Percentiles rank a stretch among this genome's conserved stretches.
These are phyloP conservation scores for Talaromyces albobiverticillius DNA, from an alignment of 2,329 filamentous ascomycete genomes.

Conservation along the genomic window DNA sequence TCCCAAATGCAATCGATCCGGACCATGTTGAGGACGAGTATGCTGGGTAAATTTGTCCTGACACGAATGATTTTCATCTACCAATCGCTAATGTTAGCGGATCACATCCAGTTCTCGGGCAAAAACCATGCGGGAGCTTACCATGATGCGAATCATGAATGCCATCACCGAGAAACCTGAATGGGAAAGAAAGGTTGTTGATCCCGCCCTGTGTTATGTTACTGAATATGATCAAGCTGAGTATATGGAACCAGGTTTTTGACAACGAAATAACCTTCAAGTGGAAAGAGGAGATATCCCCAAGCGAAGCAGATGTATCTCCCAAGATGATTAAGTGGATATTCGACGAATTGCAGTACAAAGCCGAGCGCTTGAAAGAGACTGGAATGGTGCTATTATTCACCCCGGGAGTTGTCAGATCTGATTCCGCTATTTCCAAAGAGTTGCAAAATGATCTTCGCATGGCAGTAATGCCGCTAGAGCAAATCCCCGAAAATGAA, in stretches of 20 bases:
- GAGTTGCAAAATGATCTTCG: constrained; percentile 43
- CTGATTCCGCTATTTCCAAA: constrained; percentile 46
- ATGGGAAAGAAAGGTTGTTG: constrained; percentile 5
- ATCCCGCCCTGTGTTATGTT: too few relatives aligned
- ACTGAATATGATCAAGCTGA: not conserved
- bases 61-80: too few relatives aligned
- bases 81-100: too few relatives aligned
- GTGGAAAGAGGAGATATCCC: constrained; percentile 31
- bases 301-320: constrained; percentile 26
- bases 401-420: constrained; percentile 54
- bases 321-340: constrained; percentile 37
- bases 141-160: constrained; percentile 40
- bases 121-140: constrained; percentile 34
- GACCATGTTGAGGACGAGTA: constrained; percentile 26
- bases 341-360: constrained; percentile 50
- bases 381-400: constrained; percentile 45
- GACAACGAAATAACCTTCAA: constrained; percentile 27
- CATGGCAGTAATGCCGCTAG: constrained; percentile 45
- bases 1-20: constrained; percentile 30
- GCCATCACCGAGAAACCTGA: constrained; percentile 32
- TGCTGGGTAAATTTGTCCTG: constrained; percentile 18
- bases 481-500: constrained; percentile 38
- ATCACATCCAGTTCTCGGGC: constrained; percentile 15
- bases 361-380: constrained; percentile 44
- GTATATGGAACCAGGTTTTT: constrained; percentile 24